phyloP scores from a whole-genome alignment of 2,329 filamentous ascomycete genomes.

The Acrocalymma vagum region DNA sequence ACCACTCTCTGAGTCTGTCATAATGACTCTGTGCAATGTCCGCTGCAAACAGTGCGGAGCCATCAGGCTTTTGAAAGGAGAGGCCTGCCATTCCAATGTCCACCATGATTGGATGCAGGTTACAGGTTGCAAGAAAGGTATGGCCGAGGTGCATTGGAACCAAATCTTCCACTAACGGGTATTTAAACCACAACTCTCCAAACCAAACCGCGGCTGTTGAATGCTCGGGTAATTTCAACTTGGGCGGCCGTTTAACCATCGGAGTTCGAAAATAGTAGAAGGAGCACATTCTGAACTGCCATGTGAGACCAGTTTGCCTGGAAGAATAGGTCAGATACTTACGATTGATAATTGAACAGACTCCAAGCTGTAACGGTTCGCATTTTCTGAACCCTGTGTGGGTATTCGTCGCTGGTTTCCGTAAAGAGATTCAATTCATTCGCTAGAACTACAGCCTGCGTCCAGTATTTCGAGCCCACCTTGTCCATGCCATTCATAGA shows the following conservation, averaged over 20 bases:
- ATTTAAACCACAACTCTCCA: slow-evolving; percentile 11
- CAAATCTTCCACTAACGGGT: slow-evolving; percentile 3
- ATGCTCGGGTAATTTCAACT: slow-evolving; percentile 1
- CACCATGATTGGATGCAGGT: slow-evolving; percentile 9
- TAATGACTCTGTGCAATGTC: slow-evolving; percentile 5
- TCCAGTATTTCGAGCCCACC: slow-evolving; percentile 6
- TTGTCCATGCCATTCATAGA: slow-evolving; percentile 10
- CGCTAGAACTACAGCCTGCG: slow-evolving; percentile 5
- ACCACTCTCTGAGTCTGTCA: slow-evolving; percentile 7
- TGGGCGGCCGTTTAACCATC: slow-evolving; percentile 2
- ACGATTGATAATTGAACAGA: slow-evolving; percentile 12
- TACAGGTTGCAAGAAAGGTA: slow-evolving; percentile 7
- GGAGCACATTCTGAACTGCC: no score
- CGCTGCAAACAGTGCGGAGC: no score
- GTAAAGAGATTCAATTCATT: slow-evolving; percentile 4
- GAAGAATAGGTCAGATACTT: not conserved
- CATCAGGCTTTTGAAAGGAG: no score
- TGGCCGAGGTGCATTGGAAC: slow-evolving; percentile 6
- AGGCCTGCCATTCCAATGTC: slow-evolving; percentile 9
- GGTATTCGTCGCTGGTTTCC: not conserved
- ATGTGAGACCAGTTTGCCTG: no score
- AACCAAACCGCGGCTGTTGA: slow-evolving; percentile 1
- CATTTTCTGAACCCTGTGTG: slow-evolving; percentile 1
- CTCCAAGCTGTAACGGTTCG: slow-evolving; percentile 12
- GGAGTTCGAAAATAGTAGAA: slow-evolving; percentile 7